Percentiles rank a stretch among this genome's conserved stretches.
Conservation (phyloP, 208 protist genomes). For the Phytomonas sp. region DNA sequence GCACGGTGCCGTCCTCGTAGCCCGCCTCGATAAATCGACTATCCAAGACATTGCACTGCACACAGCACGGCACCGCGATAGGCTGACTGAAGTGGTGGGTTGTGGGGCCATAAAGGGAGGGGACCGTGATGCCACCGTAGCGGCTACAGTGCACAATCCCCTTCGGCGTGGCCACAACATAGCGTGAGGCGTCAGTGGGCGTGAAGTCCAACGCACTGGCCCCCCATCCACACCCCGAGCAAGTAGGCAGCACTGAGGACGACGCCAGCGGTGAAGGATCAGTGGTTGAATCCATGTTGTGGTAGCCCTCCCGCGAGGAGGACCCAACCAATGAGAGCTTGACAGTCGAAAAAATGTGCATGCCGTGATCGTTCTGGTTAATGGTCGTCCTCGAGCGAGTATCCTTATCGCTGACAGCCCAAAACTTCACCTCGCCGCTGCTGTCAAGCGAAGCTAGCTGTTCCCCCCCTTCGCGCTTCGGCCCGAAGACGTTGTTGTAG, state of each 20-base stretch:
- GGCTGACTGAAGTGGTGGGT: constrained; percentile 10
- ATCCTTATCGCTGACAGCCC: constrained; percentile 58
- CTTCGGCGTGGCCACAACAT: constrained; percentile 44
- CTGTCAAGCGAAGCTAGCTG: constrained; percentile 68
- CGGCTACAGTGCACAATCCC: constrained; percentile 55
- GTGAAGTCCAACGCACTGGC: constrained; percentile 39
- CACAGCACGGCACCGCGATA: constrained; percentile 39
- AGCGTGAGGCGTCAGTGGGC: constrained; percentile 53
- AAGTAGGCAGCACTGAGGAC: constrained; percentile 28
- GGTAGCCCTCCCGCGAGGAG: too few species aligned
- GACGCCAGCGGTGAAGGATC: constrained; percentile 4
- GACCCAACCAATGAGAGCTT: too few species aligned
- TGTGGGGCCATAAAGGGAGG: constrained; percentile 48
- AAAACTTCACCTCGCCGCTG: constrained; percentile 43
- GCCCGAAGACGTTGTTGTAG: constrained; percentile 45
- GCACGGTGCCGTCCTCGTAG: constrained; percentile 74
- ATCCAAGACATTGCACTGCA: constrained; percentile 52
- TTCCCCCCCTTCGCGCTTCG: constrained; percentile 49
- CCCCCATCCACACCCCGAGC: constrained; percentile 11
- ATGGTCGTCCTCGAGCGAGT: too few species aligned
- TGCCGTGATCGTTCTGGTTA: constrained; percentile 38
- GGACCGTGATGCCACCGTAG: constrained; percentile 57
- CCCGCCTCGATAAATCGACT: constrained; percentile 59
- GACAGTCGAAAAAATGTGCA: constrained; percentile 37
- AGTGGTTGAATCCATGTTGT: too few species aligned